Evolutionary conservation across 331 rosid species (phyloP).

Genomic region (Malus hybrid): DNA sequence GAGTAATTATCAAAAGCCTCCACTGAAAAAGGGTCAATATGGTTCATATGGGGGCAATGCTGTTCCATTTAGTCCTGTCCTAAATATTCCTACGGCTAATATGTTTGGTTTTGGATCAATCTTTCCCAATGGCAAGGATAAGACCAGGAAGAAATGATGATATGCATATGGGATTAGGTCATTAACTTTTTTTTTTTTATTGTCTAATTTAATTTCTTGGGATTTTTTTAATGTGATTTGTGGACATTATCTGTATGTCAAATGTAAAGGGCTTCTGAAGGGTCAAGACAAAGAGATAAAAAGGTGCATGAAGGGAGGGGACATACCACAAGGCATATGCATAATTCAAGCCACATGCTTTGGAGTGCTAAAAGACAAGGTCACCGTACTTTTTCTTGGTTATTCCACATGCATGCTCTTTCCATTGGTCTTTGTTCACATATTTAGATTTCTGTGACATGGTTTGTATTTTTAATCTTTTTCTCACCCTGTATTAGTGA

Average conservation of each 20-base stretch:
- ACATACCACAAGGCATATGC: conserved; percentile 16
- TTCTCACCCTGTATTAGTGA: neutral
- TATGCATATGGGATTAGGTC: neutral
- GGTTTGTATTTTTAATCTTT: neutral
- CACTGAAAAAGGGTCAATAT: conserved; percentile 50
- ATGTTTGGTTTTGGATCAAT: conserved; percentile 71
- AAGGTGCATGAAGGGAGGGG: conserved; percentile 7
- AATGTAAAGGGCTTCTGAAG: conserved; percentile 16
- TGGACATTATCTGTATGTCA: neutral
- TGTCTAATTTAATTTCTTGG: neutral
- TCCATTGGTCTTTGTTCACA: conserved; percentile 25
- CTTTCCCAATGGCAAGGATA: conserved; percentile 57
- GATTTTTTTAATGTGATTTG: conserved; percentile 11
- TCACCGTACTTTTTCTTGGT: conserved; percentile 41
- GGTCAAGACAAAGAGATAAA: conserved; percentile 19
- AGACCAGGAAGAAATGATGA: conserved; percentile 54
- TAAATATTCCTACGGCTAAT: conserved; percentile 61
- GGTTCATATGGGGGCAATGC: conserved; percentile 42
- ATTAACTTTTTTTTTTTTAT: neutral
- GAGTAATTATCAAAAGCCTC: conserved; percentile 53
- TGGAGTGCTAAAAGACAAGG: conserved; percentile 49
- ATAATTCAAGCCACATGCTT: conserved; percentile 47
- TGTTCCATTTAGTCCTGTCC: conserved; percentile 47
- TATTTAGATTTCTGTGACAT: conserved; percentile 1
- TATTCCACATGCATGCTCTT: conserved; percentile 25